Base-by-base conservation (phyloP, 176 grass and related monocot species). In the Raddia distichophylla region DNA sequence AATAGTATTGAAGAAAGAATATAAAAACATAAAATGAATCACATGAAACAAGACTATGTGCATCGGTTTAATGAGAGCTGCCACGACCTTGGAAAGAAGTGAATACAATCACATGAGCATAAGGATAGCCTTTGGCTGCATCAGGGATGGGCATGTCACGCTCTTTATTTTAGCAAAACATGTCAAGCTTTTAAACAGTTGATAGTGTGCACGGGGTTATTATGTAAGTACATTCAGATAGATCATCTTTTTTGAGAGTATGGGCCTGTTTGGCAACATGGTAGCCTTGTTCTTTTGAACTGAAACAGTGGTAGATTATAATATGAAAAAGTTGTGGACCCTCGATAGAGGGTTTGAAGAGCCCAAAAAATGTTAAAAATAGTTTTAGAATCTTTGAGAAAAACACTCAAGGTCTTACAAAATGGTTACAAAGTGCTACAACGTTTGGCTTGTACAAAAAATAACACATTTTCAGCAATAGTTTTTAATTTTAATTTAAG, bases 1-100 rank as follows among this genome's bases (percentile, higher is more conserved):
- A 53, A 69, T 32, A 76, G 32, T 40, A 20, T 42, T 64, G 17
- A 87, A 37, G 46, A 90, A 90, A 68, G 52, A 86, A 78, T 42
- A 57, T 16, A 60, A 44, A 46, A 71, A 51, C 11, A 65, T 82
- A 71, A 74, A 42, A 13, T 71, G 2, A 82, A 82, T 63, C 46
- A 44, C 6, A 74, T 61, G 69, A 53, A 42, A 73, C 32, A 53
- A 69, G 20, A 22, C 45, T 62, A 70, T 60, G 51, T 47, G 20
- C 45, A 49, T 32, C 27, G 71, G 48, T 49, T 71, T 70, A 81
- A 6, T 66, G 45, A 71, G 54, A 42, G 45, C 10, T 71, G 67
- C 20, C 44, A 81, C 9, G 32, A 70, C n/a, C 22, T 58, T 69
- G 54, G 52, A 54, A 57, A 57, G 14, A 80, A 12, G 51, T 58